Evolutionary conservation across 257 asterid genomes (phyloP).

Genomic region (Solanum virginianum): DNA sequence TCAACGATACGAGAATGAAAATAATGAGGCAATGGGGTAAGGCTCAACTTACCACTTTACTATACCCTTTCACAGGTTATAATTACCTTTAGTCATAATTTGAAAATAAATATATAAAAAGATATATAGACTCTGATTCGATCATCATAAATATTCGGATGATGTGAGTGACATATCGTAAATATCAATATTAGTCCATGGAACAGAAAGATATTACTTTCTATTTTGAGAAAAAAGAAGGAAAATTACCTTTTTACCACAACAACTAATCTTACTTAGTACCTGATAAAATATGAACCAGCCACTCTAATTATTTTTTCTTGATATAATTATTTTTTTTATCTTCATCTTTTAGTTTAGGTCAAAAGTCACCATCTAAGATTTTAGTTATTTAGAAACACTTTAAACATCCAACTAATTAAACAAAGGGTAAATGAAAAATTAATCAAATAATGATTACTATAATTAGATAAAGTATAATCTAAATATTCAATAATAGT

Average conservation of each 20-base stretch:
- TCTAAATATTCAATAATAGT: neutral
- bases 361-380: neutral
- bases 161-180: neutral
- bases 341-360: neutral
- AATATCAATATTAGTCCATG: neutral
- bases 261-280: too few species aligned
- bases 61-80: neutral
- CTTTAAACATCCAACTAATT: neutral
- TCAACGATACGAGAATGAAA: neutral
- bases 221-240: too few species aligned
- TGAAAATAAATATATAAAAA: neutral
- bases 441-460: neutral
- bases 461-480: neutral
- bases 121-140: neutral
- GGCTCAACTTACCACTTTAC: neutral
- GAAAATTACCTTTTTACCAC: too few species aligned
- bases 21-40: neutral
- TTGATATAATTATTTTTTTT: too few species aligned
- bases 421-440: neutral
- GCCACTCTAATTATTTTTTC: neutral
- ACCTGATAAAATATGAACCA: neutral
- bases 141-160: neutral
- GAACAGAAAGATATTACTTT: too few species aligned
- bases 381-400: neutral
- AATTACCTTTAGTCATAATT: neutral